Conservation (phyloP, 1,139 yeast species). For the Diutina neorugosa region DNA sequence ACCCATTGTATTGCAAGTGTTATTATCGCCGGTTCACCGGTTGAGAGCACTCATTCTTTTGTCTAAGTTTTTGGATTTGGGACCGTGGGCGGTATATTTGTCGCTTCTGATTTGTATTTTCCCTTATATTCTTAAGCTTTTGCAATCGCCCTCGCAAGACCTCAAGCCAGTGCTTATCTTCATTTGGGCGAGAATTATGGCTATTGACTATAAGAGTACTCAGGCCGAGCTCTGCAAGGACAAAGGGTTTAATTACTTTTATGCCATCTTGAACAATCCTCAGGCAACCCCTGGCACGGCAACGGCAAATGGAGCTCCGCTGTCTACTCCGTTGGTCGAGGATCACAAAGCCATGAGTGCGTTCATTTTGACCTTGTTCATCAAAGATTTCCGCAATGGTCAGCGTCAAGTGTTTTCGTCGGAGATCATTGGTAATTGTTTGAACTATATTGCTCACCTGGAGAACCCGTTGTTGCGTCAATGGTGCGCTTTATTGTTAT, state of each 20-base stretch:
- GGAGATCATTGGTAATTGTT: conserved; percentile 59
- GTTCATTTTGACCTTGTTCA: conserved; percentile 73
- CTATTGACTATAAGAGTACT: conserved; percentile 81
- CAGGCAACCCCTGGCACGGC: conserved; percentile 10
- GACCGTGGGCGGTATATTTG: conserved; percentile 95
- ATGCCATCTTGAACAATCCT: conserved; percentile 45
- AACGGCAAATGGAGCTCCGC: conserved; percentile 13
- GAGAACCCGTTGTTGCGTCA: conserved; percentile 83
- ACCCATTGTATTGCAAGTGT: conserved; percentile 86
- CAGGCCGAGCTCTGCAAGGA: conserved; percentile 90
- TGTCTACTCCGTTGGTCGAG: conserved; percentile 28
- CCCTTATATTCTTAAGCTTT: conserved; percentile 80
- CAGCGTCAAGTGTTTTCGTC: conserved; percentile 70
- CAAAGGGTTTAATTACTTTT: conserved; percentile 80
- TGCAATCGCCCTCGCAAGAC: conserved; percentile 94
- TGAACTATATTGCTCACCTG: conserved; percentile 53
- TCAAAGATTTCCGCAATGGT: conserved; percentile 68
- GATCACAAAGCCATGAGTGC: conserved; percentile 96
- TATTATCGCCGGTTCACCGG: conserved; percentile 88
- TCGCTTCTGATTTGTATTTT: conserved; percentile 92
- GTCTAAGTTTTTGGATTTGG: conserved; percentile 79
- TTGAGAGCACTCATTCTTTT: conserved; percentile 76
- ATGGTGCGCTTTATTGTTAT: conserved; percentile 76
- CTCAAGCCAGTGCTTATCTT: conserved; percentile 87
- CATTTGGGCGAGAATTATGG: conserved; percentile 97